Conservation (phyloP, 1,284 basidiomycete genomes). For the Anthracocystis walkeri region DNA sequence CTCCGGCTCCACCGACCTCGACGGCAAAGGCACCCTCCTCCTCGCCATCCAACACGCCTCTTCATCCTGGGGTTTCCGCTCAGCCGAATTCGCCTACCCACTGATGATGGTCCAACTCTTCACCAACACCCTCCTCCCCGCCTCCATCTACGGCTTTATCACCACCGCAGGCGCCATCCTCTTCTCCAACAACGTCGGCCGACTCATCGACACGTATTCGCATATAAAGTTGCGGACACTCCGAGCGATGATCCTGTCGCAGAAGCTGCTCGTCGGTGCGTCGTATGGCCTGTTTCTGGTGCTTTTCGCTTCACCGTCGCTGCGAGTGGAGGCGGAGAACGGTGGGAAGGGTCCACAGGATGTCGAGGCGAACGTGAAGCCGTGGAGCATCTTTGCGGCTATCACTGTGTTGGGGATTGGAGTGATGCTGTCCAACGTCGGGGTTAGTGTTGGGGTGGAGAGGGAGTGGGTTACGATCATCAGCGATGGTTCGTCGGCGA, state of each 20-base stretch:
- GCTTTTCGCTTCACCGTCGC: constrained; percentile 55
- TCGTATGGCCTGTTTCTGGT: constrained; percentile 71
- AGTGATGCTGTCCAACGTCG: constrained; percentile 71
- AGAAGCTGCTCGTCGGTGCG: constrained; percentile 71
- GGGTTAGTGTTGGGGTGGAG: constrained; percentile 74
- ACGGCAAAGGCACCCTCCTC: constrained; percentile 39
- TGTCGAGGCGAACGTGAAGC: constrained; percentile 17
- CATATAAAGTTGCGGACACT: constrained; percentile 70
- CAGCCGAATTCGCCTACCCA: constrained; percentile 73
- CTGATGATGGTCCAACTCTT: constrained; percentile 73
- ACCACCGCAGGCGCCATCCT: constrained; percentile 71
- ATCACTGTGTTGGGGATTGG: constrained; percentile 71
- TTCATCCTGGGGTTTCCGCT: constrained; percentile 72
- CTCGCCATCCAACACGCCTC: constrained; percentile 56
- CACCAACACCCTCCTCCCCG: constrained; percentile 73
- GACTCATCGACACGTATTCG: constrained; percentile 71
- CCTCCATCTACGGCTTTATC: constrained; percentile 73
- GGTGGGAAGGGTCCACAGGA: constrained; percentile 40
- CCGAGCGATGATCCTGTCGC: constrained; percentile 71
- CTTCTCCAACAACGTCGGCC: constrained; percentile 72
- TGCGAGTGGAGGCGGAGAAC: constrained; percentile 46
- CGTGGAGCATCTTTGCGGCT: constrained; percentile 70
- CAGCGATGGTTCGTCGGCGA: constrained; percentile 55
- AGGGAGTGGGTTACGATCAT: constrained; percentile 75
- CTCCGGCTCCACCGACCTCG: constrained; percentile 31